These are phyloP conservation scores for Malassezia japonica DNA, from an alignment of 1,284 basidiomycete species.

Conservation along the genomic window DNA sequence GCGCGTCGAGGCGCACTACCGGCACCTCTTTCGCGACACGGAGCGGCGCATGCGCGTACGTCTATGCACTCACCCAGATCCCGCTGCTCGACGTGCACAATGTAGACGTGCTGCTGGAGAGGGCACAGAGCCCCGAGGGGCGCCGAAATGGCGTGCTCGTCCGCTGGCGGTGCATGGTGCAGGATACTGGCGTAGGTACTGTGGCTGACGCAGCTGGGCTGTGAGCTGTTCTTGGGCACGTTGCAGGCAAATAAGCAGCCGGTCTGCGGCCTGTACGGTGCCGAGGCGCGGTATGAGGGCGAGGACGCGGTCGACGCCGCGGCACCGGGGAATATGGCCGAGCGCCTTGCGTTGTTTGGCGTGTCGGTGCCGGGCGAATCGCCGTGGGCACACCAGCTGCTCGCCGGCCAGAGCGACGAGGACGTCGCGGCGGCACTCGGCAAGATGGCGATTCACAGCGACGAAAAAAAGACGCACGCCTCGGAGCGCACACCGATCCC, in stretches of 20 bases:
- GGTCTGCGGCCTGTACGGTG: constrained; percentile 10
- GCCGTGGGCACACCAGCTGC: constrained; percentile 1
- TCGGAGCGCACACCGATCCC: neutral
- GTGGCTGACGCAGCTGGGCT: constrained; percentile 2
- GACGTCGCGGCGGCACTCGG: neutral
- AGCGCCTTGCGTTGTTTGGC: constrained; percentile 9
- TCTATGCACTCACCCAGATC: constrained; percentile 2
- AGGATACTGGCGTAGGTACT: constrained; percentile 12
- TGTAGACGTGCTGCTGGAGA: neutral
- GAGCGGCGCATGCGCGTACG: neutral
- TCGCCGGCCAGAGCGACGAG: neutral
- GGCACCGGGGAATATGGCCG: neutral
- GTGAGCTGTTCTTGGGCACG: constrained; percentile 8
- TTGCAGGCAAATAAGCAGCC: neutral
- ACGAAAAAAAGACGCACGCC: neutral
- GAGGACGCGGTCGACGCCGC: neutral
- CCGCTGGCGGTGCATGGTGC: constrained; percentile 16
- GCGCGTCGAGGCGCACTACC: neutral
- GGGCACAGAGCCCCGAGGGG: neutral
- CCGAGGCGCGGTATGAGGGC: neutral
- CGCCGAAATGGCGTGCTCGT: constrained; percentile 9
- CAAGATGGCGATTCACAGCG: neutral
- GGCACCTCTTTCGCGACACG: neutral
- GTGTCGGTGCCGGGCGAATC: constrained; percentile 9
- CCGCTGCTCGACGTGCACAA: neutral